Base-by-base conservation (phyloP, 306 rosid species). In the Cicer pinnatifidum region DNA sequence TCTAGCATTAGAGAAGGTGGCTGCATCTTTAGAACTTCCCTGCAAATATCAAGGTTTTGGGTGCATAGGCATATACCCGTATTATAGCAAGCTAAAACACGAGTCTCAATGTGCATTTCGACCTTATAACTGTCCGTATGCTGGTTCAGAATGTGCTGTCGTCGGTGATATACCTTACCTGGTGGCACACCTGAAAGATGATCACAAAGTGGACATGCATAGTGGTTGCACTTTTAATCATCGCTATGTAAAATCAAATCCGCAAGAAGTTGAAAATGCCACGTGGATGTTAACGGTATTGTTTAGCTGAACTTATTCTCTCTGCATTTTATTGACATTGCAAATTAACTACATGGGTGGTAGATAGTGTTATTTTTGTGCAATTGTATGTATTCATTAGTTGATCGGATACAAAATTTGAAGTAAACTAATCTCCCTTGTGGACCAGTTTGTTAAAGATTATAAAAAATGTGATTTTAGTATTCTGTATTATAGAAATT, bases 161-260 rank as follows among this genome's bases (percentile, higher is more conserved):
- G 41, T 85, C 44, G 97, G 96, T 69, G 96, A 90, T 76, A 90
- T 92, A 67, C 89, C 93, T 37, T 85, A 60, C 84, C 65, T 92
- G 51, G 97, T 92, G 70, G 79, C 89, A 67, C 97, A 92, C 78
- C 84, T 92, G 63, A 86, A 87, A 84, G 96, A 92, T n/a, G 94
- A 92, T 82, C 97, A 92, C 86, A 92, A 92, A 76, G 97, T 92
- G 68, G 97, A 92, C 82, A 92, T 92, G 97, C 97, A 92, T 79
- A 85, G 35, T 75, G 97, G 97, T 19, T 84, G 94, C 83, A 90
- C 97, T 65, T 92, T 92, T 75, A 92, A 92, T 84, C 97, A 92
- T 80, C 94, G 96, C 2, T 92, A 92, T 15, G 97, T 92, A 80
- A 92, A 92, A 84, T 88, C 96, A 63, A 90, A 92, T 79, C 97